Conservation (phyloP, 306 rosid genomes). For the Arachis stenosperma region DNA sequence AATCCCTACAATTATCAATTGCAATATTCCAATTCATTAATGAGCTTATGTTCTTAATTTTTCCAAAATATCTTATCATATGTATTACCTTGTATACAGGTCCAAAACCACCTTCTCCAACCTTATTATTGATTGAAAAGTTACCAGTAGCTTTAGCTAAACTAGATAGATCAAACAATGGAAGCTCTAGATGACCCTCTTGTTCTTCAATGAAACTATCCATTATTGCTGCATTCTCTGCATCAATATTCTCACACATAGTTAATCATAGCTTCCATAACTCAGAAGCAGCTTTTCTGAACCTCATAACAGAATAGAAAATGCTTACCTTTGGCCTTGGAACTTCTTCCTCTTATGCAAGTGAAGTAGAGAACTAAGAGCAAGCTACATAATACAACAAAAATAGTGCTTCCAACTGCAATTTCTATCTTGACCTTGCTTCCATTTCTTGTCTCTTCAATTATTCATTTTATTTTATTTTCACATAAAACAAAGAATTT, state of each 20-base stretch:
- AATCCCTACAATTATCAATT: slow-evolving; percentile 31
- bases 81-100: slow-evolving; percentile 39
- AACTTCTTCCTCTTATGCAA: slow-evolving; percentile 42
- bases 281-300: too few relatives aligned
- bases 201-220: slow-evolving; percentile 29
- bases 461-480: neutral
- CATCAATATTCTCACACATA: neutral
- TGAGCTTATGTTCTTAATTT: neutral
- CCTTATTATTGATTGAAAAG: slow-evolving; percentile 39
- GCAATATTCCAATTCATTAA: neutral
- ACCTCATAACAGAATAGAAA: neutral
- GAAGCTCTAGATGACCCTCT: slow-evolving; percentile 46
- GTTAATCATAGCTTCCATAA: neutral
- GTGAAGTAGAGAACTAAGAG: slow-evolving; percentile 3
- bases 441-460: slow-evolving; percentile 1
- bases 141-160: slow-evolving; percentile 34
- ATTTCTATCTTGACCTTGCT: slow-evolving; percentile 26
- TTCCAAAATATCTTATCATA: neutral
- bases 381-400: neutral
- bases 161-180: slow-evolving; percentile 35
- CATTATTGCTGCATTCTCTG: neutral
- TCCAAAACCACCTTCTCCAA: slow-evolving; percentile 54
- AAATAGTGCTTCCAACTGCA: neutral
- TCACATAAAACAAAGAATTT: neutral
- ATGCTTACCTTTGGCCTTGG: neutral